A percentile compares a stretch with the other conserved stretches of the same genome.
These are phyloP conservation scores for Trichocladium antarcticum DNA, from an alignment of 495 filamentous ascomycete species.

Conservation along the genomic window DNA sequence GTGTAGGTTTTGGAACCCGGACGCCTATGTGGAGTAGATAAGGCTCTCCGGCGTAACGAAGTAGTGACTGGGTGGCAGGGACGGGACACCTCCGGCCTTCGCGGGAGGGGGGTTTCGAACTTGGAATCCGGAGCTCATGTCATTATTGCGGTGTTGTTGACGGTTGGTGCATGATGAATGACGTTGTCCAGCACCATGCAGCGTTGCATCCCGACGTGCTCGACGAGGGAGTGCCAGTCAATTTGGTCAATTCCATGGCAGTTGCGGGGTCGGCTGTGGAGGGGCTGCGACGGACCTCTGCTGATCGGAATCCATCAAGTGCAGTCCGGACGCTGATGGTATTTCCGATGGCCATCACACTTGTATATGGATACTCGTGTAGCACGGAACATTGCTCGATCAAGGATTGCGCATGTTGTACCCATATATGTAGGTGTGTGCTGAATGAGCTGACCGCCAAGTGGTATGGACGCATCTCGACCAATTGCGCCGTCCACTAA, in stretches of 20 bases:
- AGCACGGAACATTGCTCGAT: no score
- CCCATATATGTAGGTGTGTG: no score
- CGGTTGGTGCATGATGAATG: neutral
- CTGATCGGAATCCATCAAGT: neutral
- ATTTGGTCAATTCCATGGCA: no score
- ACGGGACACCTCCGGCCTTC: no score
- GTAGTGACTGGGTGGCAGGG: no score
- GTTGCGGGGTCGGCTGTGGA: neutral
- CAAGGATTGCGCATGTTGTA: neutral
- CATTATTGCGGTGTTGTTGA: neutral
- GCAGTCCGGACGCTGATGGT: no score
- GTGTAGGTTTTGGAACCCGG: no score
- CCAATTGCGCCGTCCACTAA: neutral
- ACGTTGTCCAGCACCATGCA: constrained; percentile 1
- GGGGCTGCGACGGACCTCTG: neutral
- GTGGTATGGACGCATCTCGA: neutral
- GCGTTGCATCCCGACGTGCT: neutral
- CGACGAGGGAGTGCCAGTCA: neutral
- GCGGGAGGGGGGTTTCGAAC: neutral
- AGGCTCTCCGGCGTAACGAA: no score
- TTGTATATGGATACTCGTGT: no score
- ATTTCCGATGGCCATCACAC: no score
- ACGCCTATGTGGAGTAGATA: no score
- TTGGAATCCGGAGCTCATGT: neutral
- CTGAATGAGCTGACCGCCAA: neutral